Base-by-base conservation (phyloP, 176 grass and related monocot species). In the Ampelocalamus luodianensis region DNA sequence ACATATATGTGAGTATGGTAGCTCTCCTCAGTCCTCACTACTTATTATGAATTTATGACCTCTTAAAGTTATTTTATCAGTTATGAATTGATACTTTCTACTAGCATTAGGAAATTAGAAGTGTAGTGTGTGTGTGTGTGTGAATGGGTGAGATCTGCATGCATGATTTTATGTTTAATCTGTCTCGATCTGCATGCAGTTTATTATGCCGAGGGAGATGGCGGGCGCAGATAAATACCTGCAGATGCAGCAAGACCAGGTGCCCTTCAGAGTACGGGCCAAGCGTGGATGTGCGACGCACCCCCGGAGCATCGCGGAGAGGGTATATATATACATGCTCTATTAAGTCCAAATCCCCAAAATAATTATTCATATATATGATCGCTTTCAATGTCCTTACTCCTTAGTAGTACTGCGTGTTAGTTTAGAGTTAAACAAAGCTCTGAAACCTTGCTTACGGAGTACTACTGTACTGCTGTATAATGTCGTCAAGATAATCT, bases 231-330 rank as follows among this genome's bases (percentile, higher is more conserved):
- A 91, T 10, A 91, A 77, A 22, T 77, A 82, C 77, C 71, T 78
- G 40, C 93, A 95, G 40, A 79, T 88, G 55, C 94, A 91, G 56
- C 86, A 91, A 77, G 91, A 96, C 40, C 85, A 93, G 55, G 84
- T 91, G 16, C 94, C 91, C 3, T 91, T 91, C 63, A 93, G 86
- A 88, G 80, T 85, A 38, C 94, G 91, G 82, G 94, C 94, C 34
- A 96, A 96, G 64, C 90, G 94, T 20, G 94, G 94, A 70, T 96
- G 94, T 15, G 94, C 94, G 43, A 96, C 94, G 0, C 91, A 96
- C 79, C 91, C 94, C 29, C 83, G 94, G 85, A 96, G 94, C 86
- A 91, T 96, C 6, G 94, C 94, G 2, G 94, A 96, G 78, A 92
- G 91, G 89, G 94, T 96, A 78, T 58, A 17, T 8, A 74, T 1